Evolutionary conservation across 2,329 filamentous ascomycete genomes (phyloP).

Genomic region (Aspergillus udagawae): DNA sequence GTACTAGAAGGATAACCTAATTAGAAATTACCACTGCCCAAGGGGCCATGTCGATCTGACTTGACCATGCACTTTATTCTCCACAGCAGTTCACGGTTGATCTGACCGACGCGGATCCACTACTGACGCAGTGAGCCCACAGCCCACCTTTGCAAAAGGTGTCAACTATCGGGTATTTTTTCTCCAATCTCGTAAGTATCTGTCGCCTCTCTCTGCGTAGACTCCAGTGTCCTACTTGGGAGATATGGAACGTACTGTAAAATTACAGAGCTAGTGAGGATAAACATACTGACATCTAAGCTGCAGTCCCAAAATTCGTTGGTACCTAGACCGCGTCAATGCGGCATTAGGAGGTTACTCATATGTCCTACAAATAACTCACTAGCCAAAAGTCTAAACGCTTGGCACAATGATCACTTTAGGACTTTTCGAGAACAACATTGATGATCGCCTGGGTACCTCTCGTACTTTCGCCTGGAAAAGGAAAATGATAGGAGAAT

Average conservation of each 20-base stretch:
- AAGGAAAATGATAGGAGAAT: neutral
- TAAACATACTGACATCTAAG: neutral
- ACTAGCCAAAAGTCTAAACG: neutral
- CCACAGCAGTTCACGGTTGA: conserved; percentile 16
- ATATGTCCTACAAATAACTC: neutral
- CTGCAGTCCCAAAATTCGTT: too few relatives aligned
- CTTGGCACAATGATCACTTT: neutral
- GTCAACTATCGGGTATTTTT: too few relatives aligned
- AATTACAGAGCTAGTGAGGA: neutral
- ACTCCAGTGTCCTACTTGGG: too few relatives aligned
- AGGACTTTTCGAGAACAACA: neutral
- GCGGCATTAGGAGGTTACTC: neutral
- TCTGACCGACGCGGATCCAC: conserved; percentile 9
- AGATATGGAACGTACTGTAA: too few relatives aligned
- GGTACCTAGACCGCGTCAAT: neutral
- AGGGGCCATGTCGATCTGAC: neutral
- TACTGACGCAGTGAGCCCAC: neutral
- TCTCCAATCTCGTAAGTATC: too few relatives aligned
- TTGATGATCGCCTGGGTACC: neutral
- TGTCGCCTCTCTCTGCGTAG: too few relatives aligned
- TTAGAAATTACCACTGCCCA: too few relatives aligned
- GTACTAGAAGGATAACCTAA: too few relatives aligned
- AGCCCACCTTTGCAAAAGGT: neutral
- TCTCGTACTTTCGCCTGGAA: neutral
- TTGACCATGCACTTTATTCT: conserved; percentile 7